Conservation (phyloP, 148 eudicot genomes). For the Rhododendron vialii region DNA sequence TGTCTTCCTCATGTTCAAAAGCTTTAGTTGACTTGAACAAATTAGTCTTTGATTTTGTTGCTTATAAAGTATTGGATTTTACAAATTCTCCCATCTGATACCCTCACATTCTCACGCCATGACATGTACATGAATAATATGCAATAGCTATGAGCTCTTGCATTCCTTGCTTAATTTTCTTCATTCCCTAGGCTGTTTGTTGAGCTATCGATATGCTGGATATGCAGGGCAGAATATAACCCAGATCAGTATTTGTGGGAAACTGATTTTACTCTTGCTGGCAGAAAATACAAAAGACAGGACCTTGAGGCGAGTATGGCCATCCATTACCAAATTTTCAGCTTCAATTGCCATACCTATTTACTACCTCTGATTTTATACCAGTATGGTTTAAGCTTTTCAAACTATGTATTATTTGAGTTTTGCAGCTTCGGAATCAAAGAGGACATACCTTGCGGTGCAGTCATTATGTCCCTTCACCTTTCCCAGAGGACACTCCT, state of each 20-base stretch:
- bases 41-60: not conserved
- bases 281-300: constrained; percentile 64
- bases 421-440: constrained; percentile 70
- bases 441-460: constrained; percentile 77
- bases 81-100: not conserved
- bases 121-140: not conserved
- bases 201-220: constrained; percentile 8
- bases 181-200: not conserved
- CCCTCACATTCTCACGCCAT: not conserved
- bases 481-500: constrained; percentile 51
- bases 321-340: constrained; percentile 17
- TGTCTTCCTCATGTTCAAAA: not conserved
- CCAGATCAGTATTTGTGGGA: constrained; percentile 95
- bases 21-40: not conserved
- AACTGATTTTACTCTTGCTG: constrained; percentile 64
- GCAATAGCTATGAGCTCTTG: not conserved
- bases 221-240: constrained; percentile 75
- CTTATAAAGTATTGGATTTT: not conserved
- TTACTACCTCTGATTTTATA: constrained; percentile 3
- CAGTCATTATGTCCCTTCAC: constrained; percentile 80
- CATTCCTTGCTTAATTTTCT: not conserved
- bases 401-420: not conserved
- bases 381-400: not conserved
- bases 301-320: constrained; percentile 93
- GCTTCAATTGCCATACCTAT: not conserved